Conservation (phyloP, 371 early-diverging fungal species). For the Umbelopsis sp. region DNA sequence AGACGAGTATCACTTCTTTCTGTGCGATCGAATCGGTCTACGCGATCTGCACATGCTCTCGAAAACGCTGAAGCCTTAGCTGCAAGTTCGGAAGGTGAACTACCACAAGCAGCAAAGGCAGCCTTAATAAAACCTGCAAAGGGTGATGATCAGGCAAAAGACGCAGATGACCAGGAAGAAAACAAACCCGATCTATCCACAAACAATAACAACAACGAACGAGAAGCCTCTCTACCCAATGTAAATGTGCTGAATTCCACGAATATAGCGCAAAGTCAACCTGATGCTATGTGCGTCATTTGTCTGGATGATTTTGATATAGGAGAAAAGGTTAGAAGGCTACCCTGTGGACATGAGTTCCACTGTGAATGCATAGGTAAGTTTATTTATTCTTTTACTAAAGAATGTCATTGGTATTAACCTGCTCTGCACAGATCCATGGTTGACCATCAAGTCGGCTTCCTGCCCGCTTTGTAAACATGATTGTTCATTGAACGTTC, state of each 20-base stretch:
- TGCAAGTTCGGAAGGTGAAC: not conserved
- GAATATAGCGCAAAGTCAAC: slow-evolving; percentile 11
- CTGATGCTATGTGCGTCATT: slow-evolving; percentile 69
- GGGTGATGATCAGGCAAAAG: not conserved
- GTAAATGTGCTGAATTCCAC: not conserved
- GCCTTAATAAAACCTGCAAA: not conserved
- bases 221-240: slow-evolving; percentile 1
- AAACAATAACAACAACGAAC: not conserved
- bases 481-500: slow-evolving; percentile 46
- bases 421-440: slow-evolving; percentile 42
- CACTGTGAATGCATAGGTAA: slow-evolving; percentile 85
- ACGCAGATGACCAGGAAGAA: not conserved
- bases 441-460: slow-evolving; percentile 58
- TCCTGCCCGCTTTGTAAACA: slow-evolving; percentile 61
- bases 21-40: slow-evolving; percentile 30
- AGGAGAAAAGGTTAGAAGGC: slow-evolving; percentile 63
- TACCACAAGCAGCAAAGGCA: not conserved
- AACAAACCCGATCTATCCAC: not conserved
- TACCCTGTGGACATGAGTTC: slow-evolving; percentile 82
- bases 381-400: slow-evolving; percentile 20
- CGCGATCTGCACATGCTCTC: slow-evolving; percentile 30
- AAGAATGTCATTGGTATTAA: not conserved
- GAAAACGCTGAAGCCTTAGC: slow-evolving; percentile 37
- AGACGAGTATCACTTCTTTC: slow-evolving; percentile 20
- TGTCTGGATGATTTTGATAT: slow-evolving; percentile 75